phyloP scores from a whole-genome alignment of 164 flowering plant species.

The Stephania cephalantha region DNA sequence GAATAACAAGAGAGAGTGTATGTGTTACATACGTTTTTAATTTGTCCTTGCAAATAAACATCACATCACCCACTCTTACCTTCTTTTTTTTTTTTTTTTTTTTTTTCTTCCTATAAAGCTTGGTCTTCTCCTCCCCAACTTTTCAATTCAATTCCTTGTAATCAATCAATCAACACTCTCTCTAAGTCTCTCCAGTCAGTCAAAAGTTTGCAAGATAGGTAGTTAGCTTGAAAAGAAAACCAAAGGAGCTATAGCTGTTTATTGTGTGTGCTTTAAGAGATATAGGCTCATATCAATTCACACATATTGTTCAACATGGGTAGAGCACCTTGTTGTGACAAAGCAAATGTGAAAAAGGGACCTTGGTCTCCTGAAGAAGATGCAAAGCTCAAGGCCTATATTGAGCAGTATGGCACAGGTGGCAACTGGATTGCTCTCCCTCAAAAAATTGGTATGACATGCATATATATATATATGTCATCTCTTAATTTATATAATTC shows the following conservation, averaged over 20 bases:
- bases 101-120: constrained; percentile 44
- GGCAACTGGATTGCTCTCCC: constrained; percentile 93
- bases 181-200: constrained; percentile 1
- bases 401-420: constrained; percentile 66
- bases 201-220: constrained; percentile 4
- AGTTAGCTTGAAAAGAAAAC: background rate
- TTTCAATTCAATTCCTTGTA: background rate
- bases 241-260: background rate
- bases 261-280: background rate
- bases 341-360: constrained; percentile 74
- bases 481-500: background rate
- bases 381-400: constrained; percentile 62
- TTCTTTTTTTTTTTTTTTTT: constrained; percentile 16
- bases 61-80: constrained; percentile 27
- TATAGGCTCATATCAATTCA: background rate
- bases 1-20: constrained; percentile 21
- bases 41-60: constrained; percentile 32
- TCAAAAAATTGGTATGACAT: constrained; percentile 55
- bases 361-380: constrained; percentile 95
- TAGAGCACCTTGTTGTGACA: constrained; percentile 91
- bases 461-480: no score
- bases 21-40: constrained; percentile 32
- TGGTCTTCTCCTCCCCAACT: constrained; percentile 17
- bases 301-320: constrained; percentile 39
- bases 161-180: background rate